These are phyloP conservation scores for Corchorus capsularis DNA, from an alignment of 345 rosid species.

Conservation along the genomic window DNA sequence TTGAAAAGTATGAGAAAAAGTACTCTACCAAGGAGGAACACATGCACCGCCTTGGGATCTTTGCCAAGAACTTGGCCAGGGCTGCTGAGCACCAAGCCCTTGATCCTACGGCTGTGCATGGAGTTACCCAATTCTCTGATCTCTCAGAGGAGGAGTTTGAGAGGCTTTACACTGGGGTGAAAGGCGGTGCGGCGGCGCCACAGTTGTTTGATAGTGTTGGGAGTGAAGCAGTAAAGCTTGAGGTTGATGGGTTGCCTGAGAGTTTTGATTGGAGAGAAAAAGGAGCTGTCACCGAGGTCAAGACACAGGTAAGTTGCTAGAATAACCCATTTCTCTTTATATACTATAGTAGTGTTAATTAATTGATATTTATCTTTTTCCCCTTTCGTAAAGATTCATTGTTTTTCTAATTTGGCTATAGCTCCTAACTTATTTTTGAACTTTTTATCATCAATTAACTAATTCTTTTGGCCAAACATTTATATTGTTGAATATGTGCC, in stretches of 20 bases:
- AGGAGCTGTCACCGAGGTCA: slow-evolving; percentile 88
- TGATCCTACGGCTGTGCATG: slow-evolving; percentile 78
- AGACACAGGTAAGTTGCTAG: slow-evolving; percentile 57
- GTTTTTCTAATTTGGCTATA: too few relatives aligned
- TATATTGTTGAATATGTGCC: too few relatives aligned
- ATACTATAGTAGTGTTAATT: neutral
- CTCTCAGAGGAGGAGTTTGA: slow-evolving; percentile 75
- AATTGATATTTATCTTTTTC: neutral
- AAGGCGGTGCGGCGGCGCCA: slow-evolving; percentile 28
- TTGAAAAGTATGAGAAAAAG: slow-evolving; percentile 54
- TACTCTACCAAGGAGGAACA: slow-evolving; percentile 68
- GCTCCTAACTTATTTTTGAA: too few relatives aligned
- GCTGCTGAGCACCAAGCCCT: slow-evolving; percentile 81
- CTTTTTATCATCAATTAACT: too few relatives aligned
- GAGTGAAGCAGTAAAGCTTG: slow-evolving; percentile 26
- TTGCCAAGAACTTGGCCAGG: slow-evolving; percentile 62
- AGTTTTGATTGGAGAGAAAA: slow-evolving; percentile 88
- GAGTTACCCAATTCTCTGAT: slow-evolving; percentile 81
- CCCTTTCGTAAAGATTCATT: too few relatives aligned
- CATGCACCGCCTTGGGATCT: slow-evolving; percentile 67
- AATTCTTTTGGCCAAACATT: too few relatives aligned
- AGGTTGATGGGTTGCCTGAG: slow-evolving; percentile 58
- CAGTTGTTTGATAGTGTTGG: neutral
- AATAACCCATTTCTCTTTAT: neutral
- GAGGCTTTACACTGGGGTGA: slow-evolving; percentile 60